Base-by-base conservation (phyloP, 2,329 filamentous ascomycete genomes). In the Pseudocercospora crystallina region DNA sequence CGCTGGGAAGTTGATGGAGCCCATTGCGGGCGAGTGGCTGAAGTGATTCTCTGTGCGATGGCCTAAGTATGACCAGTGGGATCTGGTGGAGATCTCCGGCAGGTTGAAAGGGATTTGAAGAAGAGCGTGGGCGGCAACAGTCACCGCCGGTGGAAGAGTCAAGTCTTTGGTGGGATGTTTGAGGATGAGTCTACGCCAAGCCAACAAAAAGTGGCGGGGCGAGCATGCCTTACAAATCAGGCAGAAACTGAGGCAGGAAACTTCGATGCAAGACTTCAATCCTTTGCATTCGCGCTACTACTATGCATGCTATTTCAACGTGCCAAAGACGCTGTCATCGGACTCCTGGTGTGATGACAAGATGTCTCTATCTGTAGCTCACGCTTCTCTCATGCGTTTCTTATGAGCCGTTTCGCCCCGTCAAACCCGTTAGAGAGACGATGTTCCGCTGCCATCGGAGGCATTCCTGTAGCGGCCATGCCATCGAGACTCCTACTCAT, bases 1-100 rank as follows among this genome's bases (percentile, higher is more conserved):
- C 72, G 88, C 87, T 50, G 92, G 87, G 71, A 97, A 97, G 74
- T 92, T 83, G 76, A 97, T 65, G 49, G 61, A 64, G 63, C 65
- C 66, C 66, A 79, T 79, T 41, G 47, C 47, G 62, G 59, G 57
- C 58, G 54, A 41, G 17, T 37, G 41, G 35, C n/a, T 39, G 33
- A 31, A 15, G 26, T 32, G 31, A 35, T 29, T 40, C 43, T 43
- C 49, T 46, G 11, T 17, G 17, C 34, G 40, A 51, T 34, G 17
- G 26, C 32, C 15, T 43, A 36, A 10, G 17, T 17, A 40, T 8
- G 37, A 7, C 7, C 20, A 26, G 20, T 26, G 20, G 20, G 3
- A 26, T 26, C 20, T 26, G 7, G 4, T 7, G 20, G 7, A 26
- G 7, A 26, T 26, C 20, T 26, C 7, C 4, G 7, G 20, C 20